Percentiles rank a stretch among this genome's conserved stretches.
Conservation (phyloP, 1,139 yeast species). For the Nadsonia starkeyi-henricii region DNA sequence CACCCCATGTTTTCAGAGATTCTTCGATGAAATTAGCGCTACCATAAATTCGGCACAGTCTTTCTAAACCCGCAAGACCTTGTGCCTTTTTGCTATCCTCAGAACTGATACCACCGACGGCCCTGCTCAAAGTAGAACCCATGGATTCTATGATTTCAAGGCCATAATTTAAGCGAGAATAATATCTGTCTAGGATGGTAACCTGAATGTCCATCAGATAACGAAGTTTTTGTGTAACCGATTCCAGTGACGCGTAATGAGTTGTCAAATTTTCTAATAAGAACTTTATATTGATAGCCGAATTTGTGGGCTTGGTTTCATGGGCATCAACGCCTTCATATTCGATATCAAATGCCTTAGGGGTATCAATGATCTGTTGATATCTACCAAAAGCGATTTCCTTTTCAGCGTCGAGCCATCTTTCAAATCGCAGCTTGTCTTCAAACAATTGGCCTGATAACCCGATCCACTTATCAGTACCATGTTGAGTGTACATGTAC, state of each 20-base stretch:
- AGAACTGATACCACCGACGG: constrained; percentile 26
- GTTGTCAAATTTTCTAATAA: constrained; percentile 54
- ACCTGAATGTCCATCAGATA: constrained; percentile 62
- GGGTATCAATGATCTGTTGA: constrained; percentile 39
- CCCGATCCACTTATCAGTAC: constrained; percentile 38
- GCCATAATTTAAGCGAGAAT: constrained; percentile 34
- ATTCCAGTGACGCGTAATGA: constrained; percentile 42
- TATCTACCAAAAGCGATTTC: constrained; percentile 31
- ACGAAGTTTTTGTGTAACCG: constrained; percentile 51
- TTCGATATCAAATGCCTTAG: constrained; percentile 49
- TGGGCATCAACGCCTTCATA: constrained; percentile 36
- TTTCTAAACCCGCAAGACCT: constrained; percentile 37
- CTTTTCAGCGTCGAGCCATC: constrained; percentile 58
- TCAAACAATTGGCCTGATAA: constrained; percentile 41
- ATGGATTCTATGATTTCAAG: constrained; percentile 35
- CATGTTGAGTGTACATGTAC: constrained; percentile 43
- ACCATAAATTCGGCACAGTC: constrained; percentile 47
- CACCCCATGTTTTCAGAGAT: constrained; percentile 48
- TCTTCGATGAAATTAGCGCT: constrained; percentile 41
- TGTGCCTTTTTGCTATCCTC: constrained; percentile 28
- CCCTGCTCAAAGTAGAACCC: constrained; percentile 27
- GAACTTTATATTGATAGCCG: constrained; percentile 47
- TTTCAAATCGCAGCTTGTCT: constrained; percentile 30
- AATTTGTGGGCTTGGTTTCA: constrained; percentile 47
- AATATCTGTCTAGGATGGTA: constrained; percentile 45